Percentiles rank a stretch among this genome's conserved stretches.
Conservation (phyloP, 768 basidiomycete species). For the Xerocomellus amylosporus region DNA sequence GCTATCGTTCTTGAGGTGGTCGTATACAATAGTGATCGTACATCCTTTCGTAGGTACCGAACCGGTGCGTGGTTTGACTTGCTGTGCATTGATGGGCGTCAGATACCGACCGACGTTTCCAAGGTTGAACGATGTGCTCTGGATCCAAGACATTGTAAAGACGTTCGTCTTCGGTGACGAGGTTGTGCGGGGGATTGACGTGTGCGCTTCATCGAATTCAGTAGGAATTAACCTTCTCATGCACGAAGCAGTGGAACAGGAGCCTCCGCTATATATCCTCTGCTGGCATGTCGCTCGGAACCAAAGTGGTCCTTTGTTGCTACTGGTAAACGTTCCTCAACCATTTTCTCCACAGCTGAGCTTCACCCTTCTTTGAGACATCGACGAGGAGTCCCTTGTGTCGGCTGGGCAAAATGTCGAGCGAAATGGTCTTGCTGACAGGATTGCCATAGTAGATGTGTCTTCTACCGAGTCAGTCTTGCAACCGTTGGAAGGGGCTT, state of each 20-base stretch:
- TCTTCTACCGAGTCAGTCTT: slow-evolving; percentile 44
- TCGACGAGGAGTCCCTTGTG: slow-evolving; percentile 60
- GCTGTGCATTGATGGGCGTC: not conserved
- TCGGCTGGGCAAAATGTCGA: slow-evolving; percentile 58
- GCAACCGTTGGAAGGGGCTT: slow-evolving; percentile 17
- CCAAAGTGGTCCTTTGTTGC: slow-evolving; percentile 59
- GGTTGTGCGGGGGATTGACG: slow-evolving; percentile 59
- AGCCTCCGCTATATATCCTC: slow-evolving; percentile 84
- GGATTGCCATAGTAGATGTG: slow-evolving; percentile 48
- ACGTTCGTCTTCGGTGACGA: slow-evolving; percentile 24
- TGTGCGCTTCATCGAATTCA: slow-evolving; percentile 46
- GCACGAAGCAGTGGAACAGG: slow-evolving; percentile 71
- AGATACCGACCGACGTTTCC: not conserved
- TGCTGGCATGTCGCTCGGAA: slow-evolving; percentile 60
- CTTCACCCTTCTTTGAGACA: slow-evolving; percentile 44
- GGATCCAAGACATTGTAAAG: slow-evolving; percentile 70
- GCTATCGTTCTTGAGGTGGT: slow-evolving; percentile 20
- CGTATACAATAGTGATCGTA: not conserved
- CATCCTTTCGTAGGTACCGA: slow-evolving; percentile 55
- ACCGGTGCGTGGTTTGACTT: slow-evolving; percentile 45
- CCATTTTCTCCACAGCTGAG: not conserved
- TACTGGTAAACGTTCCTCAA: slow-evolving; percentile 49
- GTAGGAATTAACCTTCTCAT: not conserved
- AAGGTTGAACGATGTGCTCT: slow-evolving; percentile 85
- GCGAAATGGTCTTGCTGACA: slow-evolving; percentile 50